phyloP scores from a whole-genome alignment of 805 yeast genomes.

The Candida silvicultrix region DNA sequence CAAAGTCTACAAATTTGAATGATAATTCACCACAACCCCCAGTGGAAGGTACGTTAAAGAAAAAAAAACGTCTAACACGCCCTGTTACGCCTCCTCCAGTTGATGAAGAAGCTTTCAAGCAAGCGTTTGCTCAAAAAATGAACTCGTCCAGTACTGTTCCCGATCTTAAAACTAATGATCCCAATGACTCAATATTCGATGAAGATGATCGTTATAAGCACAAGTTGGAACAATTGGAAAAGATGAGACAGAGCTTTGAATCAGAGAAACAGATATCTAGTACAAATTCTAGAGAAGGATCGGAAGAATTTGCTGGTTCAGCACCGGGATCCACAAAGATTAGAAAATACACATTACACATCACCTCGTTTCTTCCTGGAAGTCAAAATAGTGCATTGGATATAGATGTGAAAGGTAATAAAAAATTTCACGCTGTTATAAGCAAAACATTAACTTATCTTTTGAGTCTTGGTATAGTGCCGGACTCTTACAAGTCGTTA shows the following conservation, averaged over 20 bases:
- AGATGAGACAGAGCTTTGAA: background rate
- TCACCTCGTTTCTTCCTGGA: constrained; percentile 18
- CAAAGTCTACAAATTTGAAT: background rate
- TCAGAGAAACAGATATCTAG: background rate
- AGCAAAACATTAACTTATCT: constrained; percentile 9
- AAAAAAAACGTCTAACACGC: constrained; percentile 1
- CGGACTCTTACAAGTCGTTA: background rate
- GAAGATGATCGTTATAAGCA: constrained; percentile 1
- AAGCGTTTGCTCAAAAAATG: background rate
- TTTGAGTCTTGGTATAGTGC: constrained; percentile 1
- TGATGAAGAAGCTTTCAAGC: constrained; percentile 9
- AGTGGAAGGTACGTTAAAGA: background rate
- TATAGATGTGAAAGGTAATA: constrained; percentile 13
- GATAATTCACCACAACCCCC: no score
- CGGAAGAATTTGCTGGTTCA: background rate
- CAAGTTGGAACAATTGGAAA: constrained; percentile 1
- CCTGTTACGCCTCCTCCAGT: constrained; percentile 14
- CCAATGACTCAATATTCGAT: background rate
- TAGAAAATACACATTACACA: constrained; percentile 8
- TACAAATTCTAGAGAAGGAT: background rate
- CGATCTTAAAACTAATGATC: background rate
- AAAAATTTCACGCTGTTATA: constrained; percentile 10
- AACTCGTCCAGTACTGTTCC: no score
- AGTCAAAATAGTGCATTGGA: constrained; percentile 4
- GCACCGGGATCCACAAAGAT: background rate